phyloP scores from a whole-genome alignment of 495 filamentous ascomycete species.

The Penicillium daleae region DNA sequence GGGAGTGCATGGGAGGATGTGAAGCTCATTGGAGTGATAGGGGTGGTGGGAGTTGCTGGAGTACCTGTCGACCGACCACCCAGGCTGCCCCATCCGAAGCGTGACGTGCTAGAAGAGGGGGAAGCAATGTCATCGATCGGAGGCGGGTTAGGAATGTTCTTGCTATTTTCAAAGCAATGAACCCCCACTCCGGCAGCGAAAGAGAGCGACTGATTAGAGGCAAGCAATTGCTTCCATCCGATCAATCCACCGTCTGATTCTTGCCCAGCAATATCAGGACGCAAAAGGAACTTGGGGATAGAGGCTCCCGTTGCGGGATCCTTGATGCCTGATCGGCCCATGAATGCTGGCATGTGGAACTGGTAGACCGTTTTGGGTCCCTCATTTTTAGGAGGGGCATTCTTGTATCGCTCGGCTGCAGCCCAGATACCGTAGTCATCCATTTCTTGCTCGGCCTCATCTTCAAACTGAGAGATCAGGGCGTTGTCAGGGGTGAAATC shows the following conservation, averaged over 20 bases:
- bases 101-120: conserved; percentile 40
- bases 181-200: conserved; percentile 47
- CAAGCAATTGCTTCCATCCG: conserved; percentile 50
- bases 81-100: conserved; percentile 47
- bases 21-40: conserved; percentile 41
- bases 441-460: conserved; percentile 41
- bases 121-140: conserved; percentile 40
- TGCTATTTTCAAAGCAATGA: conserved; percentile 42
- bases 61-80: conserved; percentile 39
- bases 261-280: conserved; percentile 47
- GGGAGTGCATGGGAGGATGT: conserved; percentile 35
- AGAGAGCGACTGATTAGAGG: conserved; percentile 46
- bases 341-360: conserved; percentile 50
- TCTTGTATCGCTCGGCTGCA: conserved; percentile 31
- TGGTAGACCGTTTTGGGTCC: conserved; percentile 46
- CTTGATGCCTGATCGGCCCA: conserved; percentile 44
- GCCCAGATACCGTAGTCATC: conserved; percentile 45
- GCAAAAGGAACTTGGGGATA: conserved; percentile 50
- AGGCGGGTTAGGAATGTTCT: conserved; percentile 24
- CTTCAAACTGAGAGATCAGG: conserved; percentile 34
- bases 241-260: conserved; percentile 51
- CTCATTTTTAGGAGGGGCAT: conserved; percentile 29
- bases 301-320: conserved; percentile 36
- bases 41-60: conserved; percentile 42
- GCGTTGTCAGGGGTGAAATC: conserved; percentile 45